Percentiles rank a stretch among this genome's conserved stretches.
phyloP scores from a whole-genome alignment of 345 rosid genomes.

The Brassica nigra region DNA sequence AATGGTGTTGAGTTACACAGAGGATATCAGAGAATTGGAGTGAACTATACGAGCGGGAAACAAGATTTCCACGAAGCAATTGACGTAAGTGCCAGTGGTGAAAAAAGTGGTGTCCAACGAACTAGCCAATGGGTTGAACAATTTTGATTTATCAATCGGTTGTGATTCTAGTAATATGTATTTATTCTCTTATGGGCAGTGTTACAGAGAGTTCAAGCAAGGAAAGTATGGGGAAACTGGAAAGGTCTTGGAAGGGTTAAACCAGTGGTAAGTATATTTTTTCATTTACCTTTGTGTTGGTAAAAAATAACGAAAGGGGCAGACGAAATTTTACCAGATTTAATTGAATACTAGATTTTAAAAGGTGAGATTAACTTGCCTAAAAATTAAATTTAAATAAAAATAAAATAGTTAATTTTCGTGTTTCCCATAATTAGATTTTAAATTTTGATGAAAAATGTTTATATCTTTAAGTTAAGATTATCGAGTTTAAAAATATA shows the following conservation, averaged over 20 bases:
- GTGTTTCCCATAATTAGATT: no score
- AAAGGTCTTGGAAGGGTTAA: constrained; percentile 68
- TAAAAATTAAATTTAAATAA: no score
- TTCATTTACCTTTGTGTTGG: neutral
- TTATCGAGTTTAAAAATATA: no score
- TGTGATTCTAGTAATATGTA: neutral
- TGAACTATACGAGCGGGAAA: constrained; percentile 70
- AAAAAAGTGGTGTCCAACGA: neutral
- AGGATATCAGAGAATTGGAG: constrained; percentile 75
- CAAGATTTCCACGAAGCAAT: constrained; percentile 84
- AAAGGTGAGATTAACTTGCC: no score
- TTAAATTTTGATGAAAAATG: no score
- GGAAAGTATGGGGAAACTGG: constrained; percentile 74
- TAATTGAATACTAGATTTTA: neutral
- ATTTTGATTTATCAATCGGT: neutral
- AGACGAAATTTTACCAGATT: neutral
- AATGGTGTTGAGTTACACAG: constrained; percentile 42
- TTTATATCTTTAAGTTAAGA: no score
- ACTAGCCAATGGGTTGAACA: neutral
- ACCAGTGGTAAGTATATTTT: constrained; percentile 57
- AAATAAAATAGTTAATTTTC: no score
- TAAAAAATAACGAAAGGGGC: neutral
- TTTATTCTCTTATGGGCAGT: constrained; percentile 41
- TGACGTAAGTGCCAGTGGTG: constrained; percentile 45
- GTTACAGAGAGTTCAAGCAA: constrained; percentile 61